A percentile compares a stretch with the other conserved stretches of the same genome.
phyloP scores from a whole-genome alignment of 495 filamentous ascomycete genomes.

The Aspergillus steynii region DNA sequence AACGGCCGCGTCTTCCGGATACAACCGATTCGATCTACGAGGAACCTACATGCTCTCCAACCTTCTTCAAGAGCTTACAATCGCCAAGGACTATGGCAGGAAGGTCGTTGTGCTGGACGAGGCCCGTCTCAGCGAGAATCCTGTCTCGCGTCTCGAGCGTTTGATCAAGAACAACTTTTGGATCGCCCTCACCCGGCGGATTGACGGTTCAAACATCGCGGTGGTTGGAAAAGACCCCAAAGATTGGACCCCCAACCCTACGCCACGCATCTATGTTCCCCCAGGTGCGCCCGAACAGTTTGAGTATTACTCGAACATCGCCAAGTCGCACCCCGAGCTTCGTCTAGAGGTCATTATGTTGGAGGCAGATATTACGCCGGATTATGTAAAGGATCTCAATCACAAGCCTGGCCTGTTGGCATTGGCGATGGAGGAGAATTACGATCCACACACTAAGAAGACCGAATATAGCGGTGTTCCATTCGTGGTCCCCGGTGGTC shows the following conservation, averaged over 20 bases:
- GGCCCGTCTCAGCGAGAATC: slow-evolving; percentile 85
- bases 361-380: slow-evolving; percentile 67
- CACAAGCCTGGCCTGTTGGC: slow-evolving; percentile 85
- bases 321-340: slow-evolving; percentile 72
- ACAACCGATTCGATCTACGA: slow-evolving; percentile 79
- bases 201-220: slow-evolving; percentile 86
- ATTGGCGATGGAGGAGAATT: slow-evolving; percentile 77
- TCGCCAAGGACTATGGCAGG: slow-evolving; percentile 82
- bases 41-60: slow-evolving; percentile 97
- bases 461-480: slow-evolving; percentile 75
- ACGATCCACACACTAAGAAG: slow-evolving; percentile 63
- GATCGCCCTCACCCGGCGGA: slow-evolving; percentile 81
- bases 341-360: slow-evolving; percentile 83
- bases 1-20: slow-evolving; percentile 83
- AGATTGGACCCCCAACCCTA: slow-evolving; percentile 84
- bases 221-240: slow-evolving; percentile 84
- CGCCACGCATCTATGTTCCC: slow-evolving; percentile 90
- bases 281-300: slow-evolving; percentile 81
- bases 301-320: slow-evolving; percentile 81
- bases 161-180: slow-evolving; percentile 88
- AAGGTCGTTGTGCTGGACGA: slow-evolving; percentile 86
- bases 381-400: slow-evolving; percentile 73
- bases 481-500: slow-evolving; percentile 92
- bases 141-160: slow-evolving; percentile 79
- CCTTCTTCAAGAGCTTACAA: slow-evolving; percentile 86